Evolutionary conservation across 2,329 filamentous ascomycete genomes (phyloP).

Genomic region (Trichoderma atrobrunneum): DNA sequence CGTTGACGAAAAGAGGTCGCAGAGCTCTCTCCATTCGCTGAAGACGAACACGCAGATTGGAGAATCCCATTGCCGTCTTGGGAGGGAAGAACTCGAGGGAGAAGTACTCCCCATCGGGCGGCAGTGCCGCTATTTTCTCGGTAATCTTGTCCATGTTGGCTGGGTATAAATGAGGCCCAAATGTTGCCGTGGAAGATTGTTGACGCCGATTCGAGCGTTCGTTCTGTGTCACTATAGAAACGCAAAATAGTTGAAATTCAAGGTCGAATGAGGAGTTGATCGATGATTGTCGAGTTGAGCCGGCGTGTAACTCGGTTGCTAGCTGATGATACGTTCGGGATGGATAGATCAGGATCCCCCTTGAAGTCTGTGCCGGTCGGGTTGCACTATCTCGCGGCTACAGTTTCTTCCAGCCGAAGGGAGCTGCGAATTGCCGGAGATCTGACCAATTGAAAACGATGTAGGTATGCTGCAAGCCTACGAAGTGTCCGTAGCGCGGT

Average conservation of each 20-base stretch:
- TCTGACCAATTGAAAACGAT: neutral
- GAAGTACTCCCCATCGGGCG: constrained; percentile 79
- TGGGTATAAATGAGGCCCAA: neutral
- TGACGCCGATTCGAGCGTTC: neutral
- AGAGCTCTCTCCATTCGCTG: constrained; percentile 92
- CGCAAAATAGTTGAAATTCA: neutral
- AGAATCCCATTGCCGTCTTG: constrained; percentile 93
- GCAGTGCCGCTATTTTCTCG: constrained; percentile 89
- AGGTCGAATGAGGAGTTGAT: too few species aligned
- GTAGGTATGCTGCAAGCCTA: neutral
- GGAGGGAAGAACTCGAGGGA: constrained; percentile 99
- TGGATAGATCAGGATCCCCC: neutral
- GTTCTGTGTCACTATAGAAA: neutral
- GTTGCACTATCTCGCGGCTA: neutral
- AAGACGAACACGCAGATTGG: constrained; percentile 87
- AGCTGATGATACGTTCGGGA: neutral
- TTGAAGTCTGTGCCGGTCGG: neutral
- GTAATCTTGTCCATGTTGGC: constrained; percentile 78
- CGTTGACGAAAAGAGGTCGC: constrained; percentile 89
- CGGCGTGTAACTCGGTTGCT: neutral
- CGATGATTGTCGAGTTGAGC: neutral
- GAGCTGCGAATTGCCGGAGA: neutral
- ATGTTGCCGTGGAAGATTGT: neutral
- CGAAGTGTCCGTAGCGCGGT: neutral
- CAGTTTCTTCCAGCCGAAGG: neutral